These are phyloP conservation scores for Dothistroma septosporum DNA, from an alignment of 2,329 filamentous ascomycete species.

Conservation along the genomic window DNA sequence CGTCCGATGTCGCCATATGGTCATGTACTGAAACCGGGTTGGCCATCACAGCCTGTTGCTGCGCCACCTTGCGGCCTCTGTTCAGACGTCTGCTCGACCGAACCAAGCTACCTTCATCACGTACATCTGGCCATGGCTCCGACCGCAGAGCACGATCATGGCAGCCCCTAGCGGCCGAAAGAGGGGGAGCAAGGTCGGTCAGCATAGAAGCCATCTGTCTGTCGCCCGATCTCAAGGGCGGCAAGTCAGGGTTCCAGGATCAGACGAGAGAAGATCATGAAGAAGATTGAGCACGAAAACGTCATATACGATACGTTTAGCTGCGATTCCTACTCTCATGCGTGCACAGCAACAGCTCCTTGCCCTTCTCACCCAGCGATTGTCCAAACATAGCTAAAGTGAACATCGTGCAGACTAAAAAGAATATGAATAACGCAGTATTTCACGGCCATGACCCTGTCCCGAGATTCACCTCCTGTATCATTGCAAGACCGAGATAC, in stretches of 20 bases:
- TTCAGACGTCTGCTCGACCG: constrained; percentile 9
- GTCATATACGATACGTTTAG: background rate
- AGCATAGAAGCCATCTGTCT: background rate
- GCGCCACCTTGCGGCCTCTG: constrained; percentile 14
- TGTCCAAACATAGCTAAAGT: constrained; percentile 13
- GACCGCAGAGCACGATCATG: background rate
- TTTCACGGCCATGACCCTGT: constrained; percentile 15
- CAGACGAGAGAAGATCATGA: background rate
- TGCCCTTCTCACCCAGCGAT: constrained; percentile 13
- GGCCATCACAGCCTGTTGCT: constrained; percentile 16
- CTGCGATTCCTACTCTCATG: background rate
- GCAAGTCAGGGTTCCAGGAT: background rate
- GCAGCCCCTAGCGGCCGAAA: background rate
- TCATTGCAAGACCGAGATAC: constrained; percentile 13
- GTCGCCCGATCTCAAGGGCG: background rate
- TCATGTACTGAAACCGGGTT: constrained; percentile 17
- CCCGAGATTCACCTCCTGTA: constrained; percentile 6
- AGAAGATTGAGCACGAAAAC: background rate
- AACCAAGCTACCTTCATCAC: background rate
- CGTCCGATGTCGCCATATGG: constrained; percentile 18
- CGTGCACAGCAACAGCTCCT: constrained; percentile 8
- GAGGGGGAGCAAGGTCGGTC: background rate
- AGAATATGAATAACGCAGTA: constrained; percentile 7
- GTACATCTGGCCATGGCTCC: background rate
- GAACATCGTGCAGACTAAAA: constrained; percentile 12